Percentiles rank a stretch among this genome's conserved stretches.
Evolutionary conservation across 2,329 filamentous ascomycete genomes (phyloP).

Genomic region (Paraconiothyrium sp.): DNA sequence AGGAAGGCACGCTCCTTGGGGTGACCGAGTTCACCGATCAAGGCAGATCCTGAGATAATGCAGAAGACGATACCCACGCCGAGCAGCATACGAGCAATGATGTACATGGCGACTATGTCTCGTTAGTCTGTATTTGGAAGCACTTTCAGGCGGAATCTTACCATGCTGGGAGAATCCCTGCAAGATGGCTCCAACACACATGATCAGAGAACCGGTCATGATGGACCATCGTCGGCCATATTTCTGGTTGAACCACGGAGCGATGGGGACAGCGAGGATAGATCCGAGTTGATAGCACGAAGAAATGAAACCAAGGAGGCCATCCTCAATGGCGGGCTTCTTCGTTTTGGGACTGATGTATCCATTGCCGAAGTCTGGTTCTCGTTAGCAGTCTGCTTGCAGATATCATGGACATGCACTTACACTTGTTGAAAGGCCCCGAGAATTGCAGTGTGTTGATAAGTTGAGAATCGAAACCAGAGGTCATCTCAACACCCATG

Average conservation of each 20-base stretch:
- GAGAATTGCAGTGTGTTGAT: slow-evolving; percentile 51
- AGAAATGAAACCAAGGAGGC: slow-evolving; percentile 46
- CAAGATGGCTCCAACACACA: slow-evolving; percentile 68
- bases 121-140: slow-evolving; percentile 9
- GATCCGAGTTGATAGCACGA: slow-evolving; percentile 49
- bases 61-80: slow-evolving; percentile 69
- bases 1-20: slow-evolving; percentile 69
- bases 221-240: slow-evolving; percentile 66
- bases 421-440: slow-evolving; percentile 46
- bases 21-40: slow-evolving; percentile 69
- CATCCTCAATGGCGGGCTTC: slow-evolving; percentile 34
- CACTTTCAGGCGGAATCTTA: slow-evolving; percentile 18
- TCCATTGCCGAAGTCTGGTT: slow-evolving; percentile 42
- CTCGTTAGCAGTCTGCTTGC: slow-evolving; percentile 17
- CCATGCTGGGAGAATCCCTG: slow-evolving; percentile 59
- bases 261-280: slow-evolving; percentile 45
- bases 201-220: slow-evolving; percentile 66
- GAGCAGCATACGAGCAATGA: slow-evolving; percentile 67
- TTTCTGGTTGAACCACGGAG: slow-evolving; percentile 43
- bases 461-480: slow-evolving; percentile 50
- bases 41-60: slow-evolving; percentile 66
- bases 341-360: slow-evolving; percentile 28
- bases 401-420: background rate
- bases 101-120: slow-evolving; percentile 63
- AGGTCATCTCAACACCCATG: slow-evolving; percentile 52